Base-by-base conservation (phyloP, 2,329 filamentous ascomycete species). In the Aspergillus jensenii region DNA sequence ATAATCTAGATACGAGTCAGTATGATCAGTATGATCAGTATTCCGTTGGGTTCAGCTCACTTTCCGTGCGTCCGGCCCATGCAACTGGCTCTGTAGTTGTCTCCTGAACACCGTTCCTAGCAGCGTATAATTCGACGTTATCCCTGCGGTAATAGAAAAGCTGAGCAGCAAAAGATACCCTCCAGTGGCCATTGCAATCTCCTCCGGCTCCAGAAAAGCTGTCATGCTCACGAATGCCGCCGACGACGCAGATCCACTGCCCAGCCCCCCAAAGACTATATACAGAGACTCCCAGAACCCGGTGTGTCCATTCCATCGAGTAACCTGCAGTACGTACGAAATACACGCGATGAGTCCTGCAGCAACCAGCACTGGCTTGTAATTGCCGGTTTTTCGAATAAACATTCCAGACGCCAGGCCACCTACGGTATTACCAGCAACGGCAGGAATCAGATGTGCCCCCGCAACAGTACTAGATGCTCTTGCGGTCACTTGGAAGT, bases 381-480 rank as follows among this genome's bases (percentile, higher is more conserved):
- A 89, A 1, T 78, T 77, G 0, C 87, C 86, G 0, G 85, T 88
- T 19, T 74, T 77, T 41, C 80, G 79, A 64, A 89, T 88, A 49
- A 81, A 76, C 0, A 76, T 65, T 0, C 88, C 88, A 0, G 86
- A 80, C 0, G 87, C 43, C 2, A 91, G 74, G 0, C 86, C 86
- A 1, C 87, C 88, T 0, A 74, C 35, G 1, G 87, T 84, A 63
- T 91, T 90, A 0, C 88, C 88, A 0, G 83, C 72, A 0, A 91
- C 87, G 0, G 88, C 85, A 0, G 88, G 88, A 41, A 90, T 79
- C 0, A 91, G 75, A 64, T 90, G 85, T 0, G 82, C 75, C 2
- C 82, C 82, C 0, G 87, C 86, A 1, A 77, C 73, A 0, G 87
- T 85, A 45, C 82, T 85, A 0, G 83, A 85, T 3, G 80, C 81